Evolutionary conservation across 2,329 filamentous ascomycete genomes (phyloP), one percentile per base, ranked within the genome.

Genomic region (Pezizomycotina sp.): DNA sequence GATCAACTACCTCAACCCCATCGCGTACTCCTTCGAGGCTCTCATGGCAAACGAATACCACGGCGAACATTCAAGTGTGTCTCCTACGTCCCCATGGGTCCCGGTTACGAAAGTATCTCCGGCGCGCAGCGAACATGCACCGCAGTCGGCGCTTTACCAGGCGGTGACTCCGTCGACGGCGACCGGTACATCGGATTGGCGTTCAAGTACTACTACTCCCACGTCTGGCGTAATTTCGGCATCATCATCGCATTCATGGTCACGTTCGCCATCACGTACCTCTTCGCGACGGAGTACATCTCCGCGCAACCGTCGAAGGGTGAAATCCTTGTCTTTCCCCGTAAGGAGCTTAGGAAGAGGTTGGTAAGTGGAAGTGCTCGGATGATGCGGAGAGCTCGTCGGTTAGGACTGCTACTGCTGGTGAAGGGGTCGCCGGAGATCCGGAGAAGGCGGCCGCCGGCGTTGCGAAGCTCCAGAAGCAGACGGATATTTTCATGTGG

Each of bases 21-120:
- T 46, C 14, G 40, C 28, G 18, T 91, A 89, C 46, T 71, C 72
- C 0, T 92, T 91, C 51, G 81, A 91, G 55, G 62, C 72, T 0
- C 63, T 89, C 14, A 76, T 84, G 66, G 67, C 79, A 45, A 91
- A 91, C 57, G 83, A 92, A 56, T 92, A 92, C 50, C 56, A 72
- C 48, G 59, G 62, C 40, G 69, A 74, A 10, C 45, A 69, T 86
- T 76, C 53, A 29, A 31, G 1, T 82, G 77, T 43, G 63, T 66
- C 1, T 47, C 34, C 6, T 58, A 64, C 16, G 50, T 68, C 1
- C 66, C 66, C 0, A 53, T 58, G 2, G 43, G 42, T 3, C 65
- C 56, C 29, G 58, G 68, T 1, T 68, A 66, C 43, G 52, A 45
- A 1, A 50, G 59, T 21, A 54, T 60, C 4, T 39, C 39, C 0